A percentile compares a stretch with the other conserved stretches of the same genome.
Evolutionary conservation across 1,284 basidiomycete species (phyloP).

Genomic region (Boletus semigastroideus): DNA sequence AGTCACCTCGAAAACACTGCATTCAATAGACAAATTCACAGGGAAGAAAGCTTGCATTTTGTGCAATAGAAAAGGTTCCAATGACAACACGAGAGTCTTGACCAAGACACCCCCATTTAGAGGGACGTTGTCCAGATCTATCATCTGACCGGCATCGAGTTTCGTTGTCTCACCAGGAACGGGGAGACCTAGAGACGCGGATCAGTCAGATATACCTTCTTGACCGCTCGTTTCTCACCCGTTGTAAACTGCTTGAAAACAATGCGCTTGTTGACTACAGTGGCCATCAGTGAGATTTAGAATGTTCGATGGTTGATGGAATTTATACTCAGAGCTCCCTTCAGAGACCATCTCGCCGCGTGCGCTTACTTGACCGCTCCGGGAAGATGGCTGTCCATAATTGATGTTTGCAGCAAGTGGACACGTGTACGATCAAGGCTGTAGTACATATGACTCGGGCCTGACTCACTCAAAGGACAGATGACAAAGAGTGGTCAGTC

Average conservation of each 20-base stretch:
- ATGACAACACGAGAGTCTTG: constrained; percentile 17
- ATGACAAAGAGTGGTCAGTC: too few species aligned
- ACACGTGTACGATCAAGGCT: too few species aligned
- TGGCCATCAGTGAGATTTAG: constrained; percentile 3
- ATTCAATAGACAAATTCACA: not conserved
- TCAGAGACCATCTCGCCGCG: too few species aligned
- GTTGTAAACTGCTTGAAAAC: constrained; percentile 7
- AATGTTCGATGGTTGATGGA: too few species aligned
- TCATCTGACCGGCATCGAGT: constrained; percentile 13
- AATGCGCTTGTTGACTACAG: constrained; percentile 12
- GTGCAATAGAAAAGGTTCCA: constrained; percentile 7
- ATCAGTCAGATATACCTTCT: not conserved
- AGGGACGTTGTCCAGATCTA: constrained; percentile 15
- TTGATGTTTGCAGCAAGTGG: too few species aligned
- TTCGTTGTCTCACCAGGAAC: constrained; percentile 14
- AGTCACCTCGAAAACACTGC: not conserved
- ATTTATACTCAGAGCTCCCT: too few species aligned
- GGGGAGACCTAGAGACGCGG: not conserved
- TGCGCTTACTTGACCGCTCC: too few species aligned
- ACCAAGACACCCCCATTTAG: constrained; percentile 15
- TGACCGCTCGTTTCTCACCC: not conserved
- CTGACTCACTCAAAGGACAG: too few species aligned
- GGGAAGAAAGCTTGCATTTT: constrained; percentile 5
- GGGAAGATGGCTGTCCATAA: too few species aligned
- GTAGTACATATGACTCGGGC: too few species aligned